Base-by-base conservation (phyloP, 805 yeast species). In the Cephaloascus albidus region DNA sequence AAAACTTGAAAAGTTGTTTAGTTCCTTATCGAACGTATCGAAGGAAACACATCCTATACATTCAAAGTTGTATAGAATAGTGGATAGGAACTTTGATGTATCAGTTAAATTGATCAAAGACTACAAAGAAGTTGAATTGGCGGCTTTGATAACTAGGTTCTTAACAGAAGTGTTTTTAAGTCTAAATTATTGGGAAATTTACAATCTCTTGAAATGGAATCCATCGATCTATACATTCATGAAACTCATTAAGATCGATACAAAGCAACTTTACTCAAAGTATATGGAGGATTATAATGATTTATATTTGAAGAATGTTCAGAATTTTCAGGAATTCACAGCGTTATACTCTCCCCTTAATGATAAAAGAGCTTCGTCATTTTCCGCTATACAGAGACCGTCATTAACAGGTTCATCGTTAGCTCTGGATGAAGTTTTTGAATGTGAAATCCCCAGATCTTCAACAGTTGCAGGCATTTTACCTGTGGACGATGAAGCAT, bases 121-220 rank as follows among this genome's bases (percentile, higher is more conserved):
- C 34, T 51, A 51, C 44, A 44, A 48, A 35, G 48, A 51, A 32
- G 51, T 65, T 33, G 60, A 52, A 10, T 44, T 66, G 16, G 53
- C 70, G 5, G 53, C 70, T 1, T 45, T 43, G 33, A 50, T 66
- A 3, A 61, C 65, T 20, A 45, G 68, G 30, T 64, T 62, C 40
- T 51, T 67, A 40, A 64, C 71, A 17, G 50, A 52, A 12, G 50
- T 64, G 1, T 43, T 66, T 16, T 60, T 62, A 67, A 46, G 46
- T 32, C 47, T 63, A 34, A 66, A 66, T 44, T 67, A 67, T 49
- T 67, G 72, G 72, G 71, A 67, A 45, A 43, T 67, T 18, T 65
- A 64, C 49, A 65, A 63, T 37, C 49, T 67, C 31, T 51, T 66
- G 15, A 50, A 53, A 16, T 61, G 68, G 66, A 63, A 65, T 42